Conservation (phyloP, 2,329 filamentous ascomycete genomes). For the Aspergillus alliaceus region DNA sequence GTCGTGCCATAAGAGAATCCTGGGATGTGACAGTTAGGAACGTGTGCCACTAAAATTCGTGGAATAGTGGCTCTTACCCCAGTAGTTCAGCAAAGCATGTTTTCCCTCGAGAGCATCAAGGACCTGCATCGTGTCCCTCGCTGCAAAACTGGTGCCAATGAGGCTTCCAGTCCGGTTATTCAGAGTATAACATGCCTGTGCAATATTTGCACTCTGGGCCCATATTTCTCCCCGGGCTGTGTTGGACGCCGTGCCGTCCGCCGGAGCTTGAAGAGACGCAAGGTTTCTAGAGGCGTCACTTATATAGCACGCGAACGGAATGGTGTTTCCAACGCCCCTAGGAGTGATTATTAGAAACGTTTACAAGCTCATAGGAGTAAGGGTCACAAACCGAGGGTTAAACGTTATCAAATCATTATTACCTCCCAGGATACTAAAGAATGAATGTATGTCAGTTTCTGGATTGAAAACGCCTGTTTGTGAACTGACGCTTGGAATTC, state of each 20-base stretch:
- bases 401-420: constrained; percentile 9
- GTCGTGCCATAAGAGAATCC: constrained; percentile 13
- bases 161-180: constrained; percentile 5
- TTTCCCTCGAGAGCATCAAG: constrained; percentile 8
- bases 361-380: not conserved
- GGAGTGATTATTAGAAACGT: not conserved
- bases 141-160: constrained; percentile 11
- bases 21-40: not conserved
- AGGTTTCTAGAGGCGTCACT: not conserved
- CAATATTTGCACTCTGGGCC: constrained; percentile 6
- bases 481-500: not conserved
- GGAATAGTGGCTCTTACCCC: not conserved
- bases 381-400: constrained; percentile 4
- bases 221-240: constrained; percentile 1
- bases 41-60: not conserved
- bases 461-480: not conserved
- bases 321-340: constrained; percentile 7
- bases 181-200: constrained; percentile 1
- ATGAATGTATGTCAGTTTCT: not conserved
- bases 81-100: constrained; percentile 10
- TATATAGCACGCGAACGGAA: constrained; percentile 6
- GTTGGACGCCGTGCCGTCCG: not conserved
- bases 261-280: not conserved
- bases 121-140: constrained; percentile 9
- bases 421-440: constrained; percentile 8